Evolutionary conservation across 2,329 filamentous ascomycete species (phyloP).

Genomic region (Fonsecaea multimorphosa): DNA sequence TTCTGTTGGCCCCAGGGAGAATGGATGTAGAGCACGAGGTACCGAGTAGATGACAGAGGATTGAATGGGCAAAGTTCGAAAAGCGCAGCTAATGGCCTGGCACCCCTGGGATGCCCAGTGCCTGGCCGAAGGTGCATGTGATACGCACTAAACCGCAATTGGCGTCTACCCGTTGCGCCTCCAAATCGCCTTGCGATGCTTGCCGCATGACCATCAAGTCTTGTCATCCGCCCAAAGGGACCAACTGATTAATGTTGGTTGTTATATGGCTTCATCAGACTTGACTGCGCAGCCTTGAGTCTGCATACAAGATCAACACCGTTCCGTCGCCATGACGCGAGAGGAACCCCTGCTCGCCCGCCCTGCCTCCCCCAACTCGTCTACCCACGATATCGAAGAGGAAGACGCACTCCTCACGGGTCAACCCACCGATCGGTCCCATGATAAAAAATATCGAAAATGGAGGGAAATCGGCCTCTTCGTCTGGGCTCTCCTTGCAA

Average conservation of each 20-base stretch:
- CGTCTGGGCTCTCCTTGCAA: constrained; percentile 81
- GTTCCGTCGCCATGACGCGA: constrained; percentile 31
- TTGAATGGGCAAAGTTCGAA: no score
- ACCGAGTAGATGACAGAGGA: no score
- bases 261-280: not conserved
- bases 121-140: no score
- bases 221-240: not conserved
- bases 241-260: not conserved
- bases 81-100: not conserved
- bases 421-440: constrained; percentile 47
- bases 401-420: constrained; percentile 69
- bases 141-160: not conserved
- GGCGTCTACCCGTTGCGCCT: not conserved
- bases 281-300: not conserved
- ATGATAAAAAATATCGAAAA: constrained; percentile 57
- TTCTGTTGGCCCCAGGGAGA: no score
- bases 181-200: not conserved
- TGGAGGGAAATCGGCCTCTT: constrained; percentile 80
- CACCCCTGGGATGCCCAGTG: no score
- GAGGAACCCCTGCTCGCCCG: constrained; percentile 63
- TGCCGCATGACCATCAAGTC: not conserved
- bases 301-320: not conserved
- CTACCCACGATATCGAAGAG: constrained; percentile 63
- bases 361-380: constrained; percentile 62
- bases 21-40: no score